A percentile compares a stretch with the other conserved stretches of the same genome.
These are phyloP conservation scores for Dalbergia cochinchinensis DNA, from an alignment of 306 rosid genomes.

Conservation along the genomic window DNA sequence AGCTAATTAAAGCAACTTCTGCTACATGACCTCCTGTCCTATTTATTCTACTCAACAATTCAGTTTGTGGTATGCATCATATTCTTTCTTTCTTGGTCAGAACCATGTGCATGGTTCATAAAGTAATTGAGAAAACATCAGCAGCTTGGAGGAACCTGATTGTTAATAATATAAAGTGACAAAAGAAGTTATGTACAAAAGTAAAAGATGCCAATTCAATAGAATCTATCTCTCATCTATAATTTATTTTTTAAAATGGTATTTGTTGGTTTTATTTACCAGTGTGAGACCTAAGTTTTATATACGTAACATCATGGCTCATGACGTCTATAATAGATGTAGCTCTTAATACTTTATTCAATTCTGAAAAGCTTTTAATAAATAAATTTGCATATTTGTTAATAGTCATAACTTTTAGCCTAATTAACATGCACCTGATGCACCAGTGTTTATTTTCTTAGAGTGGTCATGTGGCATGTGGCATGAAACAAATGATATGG, in stretches of 20 bases:
- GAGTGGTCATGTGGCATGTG: slow-evolving; percentile 37
- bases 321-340: no score
- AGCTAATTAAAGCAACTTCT: slow-evolving; percentile 54
- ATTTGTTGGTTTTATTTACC: no score
- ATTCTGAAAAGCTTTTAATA: no score
- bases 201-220: slow-evolving; percentile 38
- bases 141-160: slow-evolving; percentile 39
- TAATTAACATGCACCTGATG: no score
- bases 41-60: slow-evolving; percentile 39
- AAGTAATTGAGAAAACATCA: slow-evolving; percentile 45
- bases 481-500: slow-evolving; percentile 46
- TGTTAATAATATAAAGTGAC: slow-evolving; percentile 46
- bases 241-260: no score
- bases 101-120: slow-evolving; percentile 55
- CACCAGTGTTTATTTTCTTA: slow-evolving; percentile 12
- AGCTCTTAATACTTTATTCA: no score
- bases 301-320: no score
- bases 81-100: slow-evolving; percentile 45
- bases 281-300: no score
- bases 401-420: no score
- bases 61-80: slow-evolving; percentile 53
- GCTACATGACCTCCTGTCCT: slow-evolving; percentile 48
- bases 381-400: no score
- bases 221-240: slow-evolving; percentile 44
- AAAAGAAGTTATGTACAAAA: slow-evolving; percentile 31